Evolutionary conservation across 768 basidiomycete species (phyloP), one percentile per base, ranked within the genome.

Genomic region (Tephrocybe rancida): DNA sequence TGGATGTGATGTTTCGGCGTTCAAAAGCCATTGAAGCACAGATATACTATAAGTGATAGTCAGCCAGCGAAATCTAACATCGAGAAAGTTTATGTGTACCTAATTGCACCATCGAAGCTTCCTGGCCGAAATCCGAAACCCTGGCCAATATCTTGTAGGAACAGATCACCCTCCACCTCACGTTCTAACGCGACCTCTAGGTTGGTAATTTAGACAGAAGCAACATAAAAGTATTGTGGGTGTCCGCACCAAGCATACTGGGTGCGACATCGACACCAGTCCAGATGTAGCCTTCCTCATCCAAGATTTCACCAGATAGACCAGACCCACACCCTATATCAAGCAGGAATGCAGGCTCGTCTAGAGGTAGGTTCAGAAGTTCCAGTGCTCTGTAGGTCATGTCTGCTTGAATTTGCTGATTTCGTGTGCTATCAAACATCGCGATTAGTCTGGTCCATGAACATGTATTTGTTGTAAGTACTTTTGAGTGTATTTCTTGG

Each of bases 241-340:
- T 8, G 44, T 70, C 38, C 86, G 68, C 63, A 93, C 94, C 92
- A 26, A 99, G 83, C 97, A 99, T 99, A 59, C 92, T 95, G 1
- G 96, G 96, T 0, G 94, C 87, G 50, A 98, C 88, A 66, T 99
- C 97, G 3, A 94, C 85, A 5, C 97, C 97, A 0, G 89, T 80
- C 97, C 97, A 99, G 19, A 85, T 70, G 66, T 98, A 87, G 0
- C 97, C 95, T 62, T 92, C 87, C 62, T 98, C 95, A 56, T 96
- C 94, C 48, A 99, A 75, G 62, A 98, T 94, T 74, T 98, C 95
- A 1, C 97, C 97, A 21, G 92, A 95, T 18, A 99, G 72, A 2
- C 97, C 97, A n/a, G 90, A 93, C 16, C 97, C 97, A 64, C 95
- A 98, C 2, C 97, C 97, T 52, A 99, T 94, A 67, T 99, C 97